A percentile compares a stretch with the other conserved stretches of the same genome.
Conservation (phyloP, 257 asterid genomes). For the Capsicum baccatum region DNA sequence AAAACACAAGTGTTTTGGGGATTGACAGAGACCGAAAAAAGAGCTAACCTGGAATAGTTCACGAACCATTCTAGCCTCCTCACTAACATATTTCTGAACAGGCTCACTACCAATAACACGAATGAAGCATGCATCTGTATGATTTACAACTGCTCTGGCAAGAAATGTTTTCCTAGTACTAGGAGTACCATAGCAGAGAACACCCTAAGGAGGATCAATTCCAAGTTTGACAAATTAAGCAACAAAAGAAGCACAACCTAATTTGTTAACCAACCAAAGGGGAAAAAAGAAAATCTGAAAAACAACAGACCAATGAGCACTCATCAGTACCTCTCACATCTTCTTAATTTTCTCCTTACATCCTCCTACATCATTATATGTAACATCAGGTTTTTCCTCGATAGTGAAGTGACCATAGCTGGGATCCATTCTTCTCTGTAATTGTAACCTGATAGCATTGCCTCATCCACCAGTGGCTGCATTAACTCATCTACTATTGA, state of each 20-base stretch:
- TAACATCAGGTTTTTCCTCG: constrained; percentile 96
- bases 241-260: too few species aligned
- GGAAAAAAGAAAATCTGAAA: neutral
- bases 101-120: constrained; percentile 91
- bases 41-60: constrained; percentile 85
- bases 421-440: too few species aligned
- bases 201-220: constrained; percentile 98
- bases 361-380: constrained; percentile 95
- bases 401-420: neutral
- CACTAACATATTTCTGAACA: constrained; percentile 50
- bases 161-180: constrained; percentile 95
- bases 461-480: too few species aligned
- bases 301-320: neutral
- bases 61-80: constrained; percentile 99
- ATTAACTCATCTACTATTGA: too few species aligned
- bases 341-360: constrained; percentile 46
- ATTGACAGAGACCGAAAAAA: too few species aligned
- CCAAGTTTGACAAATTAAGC: constrained; percentile 74
- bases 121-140: constrained; percentile 96
- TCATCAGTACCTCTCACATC: constrained; percentile 77
- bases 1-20: too few species aligned
- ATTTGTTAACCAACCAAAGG: too few species aligned
- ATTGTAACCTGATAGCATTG: too few species aligned
- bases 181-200: constrained; percentile 95
- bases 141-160: constrained; percentile 96